Conservation (phyloP, 2,329 filamentous ascomycete species). For the Huntiella savannae region DNA sequence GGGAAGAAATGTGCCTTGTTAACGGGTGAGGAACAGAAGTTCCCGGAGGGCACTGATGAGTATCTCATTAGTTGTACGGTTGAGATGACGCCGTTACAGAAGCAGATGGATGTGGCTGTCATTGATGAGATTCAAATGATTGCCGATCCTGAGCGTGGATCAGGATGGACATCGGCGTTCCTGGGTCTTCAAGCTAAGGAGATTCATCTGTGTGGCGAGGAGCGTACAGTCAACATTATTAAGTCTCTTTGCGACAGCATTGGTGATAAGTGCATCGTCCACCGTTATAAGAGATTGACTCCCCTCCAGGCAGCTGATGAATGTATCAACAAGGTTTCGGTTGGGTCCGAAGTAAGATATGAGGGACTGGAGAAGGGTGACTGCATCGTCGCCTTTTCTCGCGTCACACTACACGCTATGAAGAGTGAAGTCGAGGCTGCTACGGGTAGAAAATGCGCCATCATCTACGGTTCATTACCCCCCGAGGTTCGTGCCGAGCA, state of each 20-base stretch:
- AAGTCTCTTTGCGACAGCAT: constrained; percentile 55
- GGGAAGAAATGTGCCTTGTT: constrained; percentile 60
- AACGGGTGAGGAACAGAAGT: constrained; percentile 75
- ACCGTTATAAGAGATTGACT: constrained; percentile 69
- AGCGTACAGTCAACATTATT: constrained; percentile 61
- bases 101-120: constrained; percentile 64
- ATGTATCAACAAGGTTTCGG: constrained; percentile 38
- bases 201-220: constrained; percentile 83
- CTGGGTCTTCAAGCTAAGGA: constrained; percentile 75
- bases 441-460: constrained; percentile 67
- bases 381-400: constrained; percentile 72
- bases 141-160: constrained; percentile 57
- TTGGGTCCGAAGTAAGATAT: constrained; percentile 19
- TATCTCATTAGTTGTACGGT: constrained; percentile 75
- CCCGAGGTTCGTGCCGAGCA: constrained; percentile 87
- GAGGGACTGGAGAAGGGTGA: constrained; percentile 66
- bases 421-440: constrained; percentile 56
- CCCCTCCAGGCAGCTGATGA: constrained; percentile 46
- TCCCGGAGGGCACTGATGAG: constrained; percentile 37
- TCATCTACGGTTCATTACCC: constrained; percentile 81
- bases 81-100: constrained; percentile 53
- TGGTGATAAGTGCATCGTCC: constrained; percentile 67
- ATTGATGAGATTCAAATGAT: constrained; percentile 99
- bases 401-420: constrained; percentile 61
- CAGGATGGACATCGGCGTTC: constrained; percentile 85